These are phyloP conservation scores for Pistacia vera DNA, from an alignment of 345 rosid species.

Conservation along the genomic window DNA sequence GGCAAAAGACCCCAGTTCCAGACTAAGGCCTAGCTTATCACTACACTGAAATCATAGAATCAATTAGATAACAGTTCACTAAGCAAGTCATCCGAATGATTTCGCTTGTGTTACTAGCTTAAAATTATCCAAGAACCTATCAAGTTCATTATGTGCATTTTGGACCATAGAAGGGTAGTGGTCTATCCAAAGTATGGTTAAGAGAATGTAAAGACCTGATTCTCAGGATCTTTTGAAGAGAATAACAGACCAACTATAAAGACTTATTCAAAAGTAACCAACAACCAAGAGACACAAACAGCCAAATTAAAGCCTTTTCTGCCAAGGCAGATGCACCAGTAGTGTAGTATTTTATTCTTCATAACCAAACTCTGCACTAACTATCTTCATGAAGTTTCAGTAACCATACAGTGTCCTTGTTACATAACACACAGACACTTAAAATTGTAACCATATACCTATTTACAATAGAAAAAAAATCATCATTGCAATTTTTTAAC, in stretches of 20 bases:
- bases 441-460: not conserved
- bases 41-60: slow-evolving; percentile 48
- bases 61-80: not conserved
- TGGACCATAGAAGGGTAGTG: not conserved
- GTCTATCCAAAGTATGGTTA: not conserved
- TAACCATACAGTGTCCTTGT: not conserved
- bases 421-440: not conserved
- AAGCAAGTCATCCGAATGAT: not conserved
- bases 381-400: not conserved
- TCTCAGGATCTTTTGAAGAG: not conserved
- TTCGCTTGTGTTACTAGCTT: not conserved
- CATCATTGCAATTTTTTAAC: not conserved
- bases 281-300: not conserved
- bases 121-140: not conserved
- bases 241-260: not conserved
- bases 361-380: too few species aligned
- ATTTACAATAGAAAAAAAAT: not conserved
- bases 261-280: not conserved
- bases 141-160: not conserved
- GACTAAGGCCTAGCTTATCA: slow-evolving; percentile 60
- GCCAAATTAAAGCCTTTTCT: too few species aligned
- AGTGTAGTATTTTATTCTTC: too few species aligned
- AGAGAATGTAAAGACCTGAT: not conserved
- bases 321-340: too few species aligned
- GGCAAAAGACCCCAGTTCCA: slow-evolving; percentile 66